Base-by-base conservation (phyloP, 139 green algal genomes). In the Spirogloea muscicola region DNA sequence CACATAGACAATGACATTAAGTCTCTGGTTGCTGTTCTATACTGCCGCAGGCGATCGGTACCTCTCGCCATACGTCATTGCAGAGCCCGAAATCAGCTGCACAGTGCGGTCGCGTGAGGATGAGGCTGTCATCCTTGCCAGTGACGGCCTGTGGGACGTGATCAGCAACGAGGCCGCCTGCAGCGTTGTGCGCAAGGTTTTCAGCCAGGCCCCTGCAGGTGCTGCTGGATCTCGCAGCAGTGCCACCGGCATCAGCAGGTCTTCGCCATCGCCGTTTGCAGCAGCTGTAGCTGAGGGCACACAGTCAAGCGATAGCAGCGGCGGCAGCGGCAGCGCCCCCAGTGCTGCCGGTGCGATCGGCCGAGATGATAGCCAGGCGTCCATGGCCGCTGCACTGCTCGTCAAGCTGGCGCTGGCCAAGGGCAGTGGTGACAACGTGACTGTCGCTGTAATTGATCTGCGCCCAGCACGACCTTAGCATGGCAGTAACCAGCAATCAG, bases 71-170 rank as follows among this genome's bases (percentile, higher is more conserved):
- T 77, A 77, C 36, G 67, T 79, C 10, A 79, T 72, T 52, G 7
- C 62, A 18, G 70, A 69, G 48, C 70, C 70, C 9, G 70, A 79
- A 34, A 44, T 79, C 42, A 65, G 34, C 0, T 76, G 63, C 43
- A 77, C 40, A 0, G 1, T 64, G 42, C 41, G 59, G n/a, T 38
- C 41, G 2, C 18, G 10, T 1, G 70, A 79, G 0, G 70, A 79
- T 41, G 70, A 79, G 61, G 62, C 29, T 10, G 41, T 79, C 5
- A 74, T 79, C 64, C 38, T 79, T 33, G 70, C 70, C 27, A 60
- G 33, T 5, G 70, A 79, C 18, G 70, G 70, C 1, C 48, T 79
- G 18, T 79, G 70, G 70, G 70, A 79, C 39, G 70, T 79, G 13
- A 76, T 76, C 27, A 52, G 31, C 46, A 67, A 68, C 9, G 44